Conservation (phyloP, 305 asterid species). For the Fraxinus sp. region DNA sequence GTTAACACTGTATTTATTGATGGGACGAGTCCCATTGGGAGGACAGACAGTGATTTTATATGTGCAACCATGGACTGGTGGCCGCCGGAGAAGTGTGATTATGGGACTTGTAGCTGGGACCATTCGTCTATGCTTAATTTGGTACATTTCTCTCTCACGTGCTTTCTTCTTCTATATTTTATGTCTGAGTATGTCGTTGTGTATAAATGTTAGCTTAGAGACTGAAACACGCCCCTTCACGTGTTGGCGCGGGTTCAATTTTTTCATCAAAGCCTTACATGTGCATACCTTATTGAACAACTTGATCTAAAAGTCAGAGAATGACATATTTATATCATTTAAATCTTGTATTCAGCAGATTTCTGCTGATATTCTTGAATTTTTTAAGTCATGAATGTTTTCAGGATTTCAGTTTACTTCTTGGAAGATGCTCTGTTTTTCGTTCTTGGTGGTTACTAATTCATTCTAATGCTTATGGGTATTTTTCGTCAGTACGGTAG, state of each 20-base stretch:
- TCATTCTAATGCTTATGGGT: background rate
- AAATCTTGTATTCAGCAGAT: background rate
- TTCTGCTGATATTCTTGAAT: background rate
- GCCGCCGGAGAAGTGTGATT: slow-evolving; percentile 74
- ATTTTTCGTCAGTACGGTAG: background rate
- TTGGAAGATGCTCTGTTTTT: background rate
- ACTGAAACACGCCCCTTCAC: background rate
- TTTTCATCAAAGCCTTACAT: background rate
- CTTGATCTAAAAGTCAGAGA: background rate
- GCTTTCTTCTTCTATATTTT: background rate
- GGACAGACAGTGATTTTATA: slow-evolving; percentile 48
- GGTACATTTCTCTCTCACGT: slow-evolving; percentile 30
- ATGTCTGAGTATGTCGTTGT: background rate
- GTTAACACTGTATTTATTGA: slow-evolving; percentile 37
- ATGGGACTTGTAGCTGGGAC: slow-evolving; percentile 64
- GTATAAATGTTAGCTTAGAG: background rate
- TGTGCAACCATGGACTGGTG: slow-evolving; percentile 74
- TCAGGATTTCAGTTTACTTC: background rate
- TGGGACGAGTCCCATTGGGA: slow-evolving; percentile 48
- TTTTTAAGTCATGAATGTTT: background rate
- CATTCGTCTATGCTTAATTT: slow-evolving; percentile 54
- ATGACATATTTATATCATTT: background rate
- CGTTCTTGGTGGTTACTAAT: background rate
- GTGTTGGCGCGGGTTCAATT: background rate
- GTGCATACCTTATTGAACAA: background rate